These are phyloP conservation scores for Talaromyces nanjingensis DNA, from an alignment of 495 filamentous ascomycete genomes.

Conservation along the genomic window DNA sequence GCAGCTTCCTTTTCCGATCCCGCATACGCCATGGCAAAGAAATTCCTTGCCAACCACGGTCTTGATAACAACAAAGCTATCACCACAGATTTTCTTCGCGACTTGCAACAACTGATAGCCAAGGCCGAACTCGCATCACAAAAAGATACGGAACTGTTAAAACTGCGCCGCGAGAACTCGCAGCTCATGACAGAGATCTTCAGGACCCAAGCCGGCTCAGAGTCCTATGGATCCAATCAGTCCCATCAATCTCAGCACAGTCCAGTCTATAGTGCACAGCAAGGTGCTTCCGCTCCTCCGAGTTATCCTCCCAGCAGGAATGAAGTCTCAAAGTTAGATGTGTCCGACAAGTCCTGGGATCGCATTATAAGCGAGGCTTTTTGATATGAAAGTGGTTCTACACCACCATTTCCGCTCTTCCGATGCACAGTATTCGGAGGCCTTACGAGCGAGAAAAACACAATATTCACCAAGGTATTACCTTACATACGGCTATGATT, in stretches of 20 bases:
- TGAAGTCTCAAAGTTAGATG: not conserved
- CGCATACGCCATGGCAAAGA: not conserved
- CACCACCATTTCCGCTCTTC: not conserved
- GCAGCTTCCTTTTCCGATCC: not conserved
- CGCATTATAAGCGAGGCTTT: slow-evolving; percentile 5
- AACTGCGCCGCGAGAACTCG: not conserved
- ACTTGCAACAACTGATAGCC: not conserved
- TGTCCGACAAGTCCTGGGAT: slow-evolving; percentile 2
- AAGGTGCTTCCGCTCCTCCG: not conserved
- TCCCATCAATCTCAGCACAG: not conserved
- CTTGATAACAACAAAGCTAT: slow-evolving; percentile 9
- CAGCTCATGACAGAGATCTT: not conserved
- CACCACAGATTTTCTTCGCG: slow-evolving; percentile 12
- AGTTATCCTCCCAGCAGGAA: not conserved
- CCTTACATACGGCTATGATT: not conserved
- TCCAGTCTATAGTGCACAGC: not conserved
- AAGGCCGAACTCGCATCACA: not conserved
- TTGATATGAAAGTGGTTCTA: not conserved
- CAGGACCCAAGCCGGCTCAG: not conserved
- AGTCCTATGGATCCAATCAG: not conserved
- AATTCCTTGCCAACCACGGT: not conserved
- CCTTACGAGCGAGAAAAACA: not conserved
- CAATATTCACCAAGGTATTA: not conserved
- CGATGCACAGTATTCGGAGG: not conserved
- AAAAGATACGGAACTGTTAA: not conserved